Percentiles rank a stretch among this genome's conserved stretches.
These are phyloP conservation scores for Colletotrichum trifolii DNA, from an alignment of 2,329 filamentous ascomycete genomes.

Conservation along the genomic window DNA sequence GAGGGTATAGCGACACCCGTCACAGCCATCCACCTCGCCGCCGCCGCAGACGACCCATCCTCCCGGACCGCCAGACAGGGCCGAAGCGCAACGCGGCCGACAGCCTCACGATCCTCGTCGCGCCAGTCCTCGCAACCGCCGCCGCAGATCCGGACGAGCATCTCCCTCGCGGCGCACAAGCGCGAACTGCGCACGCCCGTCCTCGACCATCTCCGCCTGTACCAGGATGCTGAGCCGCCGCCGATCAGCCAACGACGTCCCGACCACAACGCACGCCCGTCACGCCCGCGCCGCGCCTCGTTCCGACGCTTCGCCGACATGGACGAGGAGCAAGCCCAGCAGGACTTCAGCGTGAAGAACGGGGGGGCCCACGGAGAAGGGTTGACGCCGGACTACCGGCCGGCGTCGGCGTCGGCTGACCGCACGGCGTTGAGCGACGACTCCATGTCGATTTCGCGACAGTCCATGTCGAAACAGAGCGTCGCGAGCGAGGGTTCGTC, in stretches of 20 bases:
- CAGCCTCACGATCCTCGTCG: conserved; percentile 12
- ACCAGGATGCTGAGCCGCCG: conserved; percentile 30
- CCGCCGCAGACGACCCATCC: background rate
- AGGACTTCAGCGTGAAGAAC: conserved; percentile 11
- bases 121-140: conserved; percentile 21
- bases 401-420: background rate
- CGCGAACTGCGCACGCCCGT: conserved; percentile 23
- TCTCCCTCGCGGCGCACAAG: conserved; percentile 21
- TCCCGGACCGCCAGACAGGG: background rate
- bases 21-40: conserved; percentile 7
- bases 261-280: background rate
- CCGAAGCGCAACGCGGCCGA: background rate
- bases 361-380: background rate
- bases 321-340: conserved; percentile 5
- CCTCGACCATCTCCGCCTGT: conserved; percentile 19
- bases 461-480: conserved; percentile 32
- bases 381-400: conserved; percentile 17
- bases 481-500: conserved; percentile 20
- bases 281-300: conserved; percentile 3
- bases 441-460: conserved; percentile 19
- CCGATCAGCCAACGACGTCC: conserved; percentile 27
- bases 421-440: conserved; percentile 22
- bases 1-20: conserved; percentile 9
- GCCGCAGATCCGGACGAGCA: background rate
- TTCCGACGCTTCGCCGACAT: conserved; percentile 1